Conservation (phyloP, 2,329 filamentous ascomycete species). For the Fusarium buxicola region DNA sequence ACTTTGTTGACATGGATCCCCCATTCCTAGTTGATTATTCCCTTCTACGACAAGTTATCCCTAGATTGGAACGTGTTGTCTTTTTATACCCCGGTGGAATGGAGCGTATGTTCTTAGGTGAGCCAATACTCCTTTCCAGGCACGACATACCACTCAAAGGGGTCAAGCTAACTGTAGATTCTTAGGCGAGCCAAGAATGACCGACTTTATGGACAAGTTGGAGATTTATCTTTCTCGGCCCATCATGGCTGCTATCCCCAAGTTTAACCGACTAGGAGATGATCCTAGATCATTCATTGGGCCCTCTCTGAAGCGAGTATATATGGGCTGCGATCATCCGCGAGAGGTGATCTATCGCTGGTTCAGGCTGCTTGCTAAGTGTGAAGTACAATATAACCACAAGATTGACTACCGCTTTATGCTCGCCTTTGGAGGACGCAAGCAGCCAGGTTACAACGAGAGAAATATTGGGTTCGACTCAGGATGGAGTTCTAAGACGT, state of each 20-base stretch:
- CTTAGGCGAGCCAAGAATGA: too few species aligned
- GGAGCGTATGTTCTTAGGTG: not conserved
- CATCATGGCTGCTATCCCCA: accelerated
- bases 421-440: not conserved
- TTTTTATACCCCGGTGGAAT: not conserved
- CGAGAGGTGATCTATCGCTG: accelerated
- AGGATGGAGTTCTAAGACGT: too few species aligned
- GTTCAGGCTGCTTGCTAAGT: accelerated
- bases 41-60: not conserved
- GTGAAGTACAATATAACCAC: not conserved
- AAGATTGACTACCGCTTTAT: conserved; percentile 6
- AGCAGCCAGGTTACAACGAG: too few species aligned
- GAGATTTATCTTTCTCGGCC: not conserved
- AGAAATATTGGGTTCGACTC: too few species aligned
- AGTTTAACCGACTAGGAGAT: not conserved
- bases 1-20: not conserved
- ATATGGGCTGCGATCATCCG: accelerated
- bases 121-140: too few species aligned
- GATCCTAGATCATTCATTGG: not conserved
- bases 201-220: too few species aligned
- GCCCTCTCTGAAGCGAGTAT: not conserved
- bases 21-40: too few species aligned
- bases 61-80: not conserved
- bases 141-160: too few species aligned
- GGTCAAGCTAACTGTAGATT: too few species aligned